Percentiles rank a stretch among this genome's conserved stretches.
These are phyloP conservation scores for Rhizophagus prolifer DNA, from an alignment of 192 early-diverging fungal genomes.

Conservation along the genomic window DNA sequence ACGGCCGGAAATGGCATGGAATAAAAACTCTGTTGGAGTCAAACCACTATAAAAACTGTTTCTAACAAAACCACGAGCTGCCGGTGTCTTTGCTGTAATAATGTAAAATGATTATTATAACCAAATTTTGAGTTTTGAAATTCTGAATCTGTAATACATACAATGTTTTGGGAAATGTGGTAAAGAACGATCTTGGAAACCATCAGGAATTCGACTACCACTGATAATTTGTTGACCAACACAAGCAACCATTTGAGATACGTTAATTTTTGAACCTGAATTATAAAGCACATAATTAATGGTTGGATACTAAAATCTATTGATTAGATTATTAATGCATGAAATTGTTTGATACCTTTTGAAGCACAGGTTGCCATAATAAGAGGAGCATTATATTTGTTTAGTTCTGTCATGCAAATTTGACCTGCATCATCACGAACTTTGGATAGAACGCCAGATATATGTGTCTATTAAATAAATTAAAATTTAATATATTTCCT, in stretches of 20 bases:
- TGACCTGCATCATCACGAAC: conserved; percentile 92
- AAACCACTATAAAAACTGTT: conserved; percentile 96
- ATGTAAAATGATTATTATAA: background rate
- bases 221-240: conserved; percentile 99
- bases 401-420: conserved; percentile 90
- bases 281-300: background rate
- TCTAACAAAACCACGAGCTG: conserved; percentile 96
- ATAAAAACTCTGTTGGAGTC: conserved; percentile 96
- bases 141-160: conserved; percentile 29
- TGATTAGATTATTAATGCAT: too few species aligned
- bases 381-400: conserved; percentile 92
- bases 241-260: conserved; percentile 99
- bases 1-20: conserved; percentile 99
- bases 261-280: conserved; percentile 90
- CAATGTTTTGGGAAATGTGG: conserved; percentile 95
- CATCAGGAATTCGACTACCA: conserved; percentile 92
- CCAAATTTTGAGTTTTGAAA: conserved; percentile 22
- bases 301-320: too few species aligned
- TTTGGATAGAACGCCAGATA: conserved; percentile 84
- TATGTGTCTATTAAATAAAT: conserved; percentile 40
- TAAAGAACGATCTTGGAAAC: conserved; percentile 94
- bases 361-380: conserved; percentile 99
- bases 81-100: conserved; percentile 72
- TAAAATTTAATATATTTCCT: background rate
- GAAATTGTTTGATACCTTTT: conserved; percentile 62